Base-by-base conservation (phyloP, 1,284 basidiomycete genomes). In the Prillingera fragicola region DNA sequence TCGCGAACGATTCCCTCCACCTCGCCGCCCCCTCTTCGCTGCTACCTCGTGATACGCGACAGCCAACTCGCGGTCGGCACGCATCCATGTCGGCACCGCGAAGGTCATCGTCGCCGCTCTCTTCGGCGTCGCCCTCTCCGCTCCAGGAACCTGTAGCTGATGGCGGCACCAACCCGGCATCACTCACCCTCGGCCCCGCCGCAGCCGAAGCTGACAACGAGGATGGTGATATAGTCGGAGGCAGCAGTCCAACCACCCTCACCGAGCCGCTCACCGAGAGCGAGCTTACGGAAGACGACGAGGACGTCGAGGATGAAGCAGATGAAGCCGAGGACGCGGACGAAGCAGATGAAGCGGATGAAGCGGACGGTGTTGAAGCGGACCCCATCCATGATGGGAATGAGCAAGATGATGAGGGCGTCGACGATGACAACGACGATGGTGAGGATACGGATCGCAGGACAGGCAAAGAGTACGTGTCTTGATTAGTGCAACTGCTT, bases 201-300 rank as follows among this genome's bases (percentile, higher is more conserved):
- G 43, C 40, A 13, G 38, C 25, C 3, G 17, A 36, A 2, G 17
- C 27, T 9, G 14, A 10, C 10, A 36, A 41, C 22, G 42, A 45
- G 2, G 46, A 52, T 1, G 37, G 37, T 13, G 51, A 45, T 32
- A 38, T 52, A 19, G 19, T 52, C 7, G 51, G 51, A 17, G 45
- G 52, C 18, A 54, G 52, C 37, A 50, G 48, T 25, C 52, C 52
- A n/a, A 54, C 52, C 13, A 54, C 52, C 1, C 33, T 50, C 23
- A 54, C 52, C 3, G 48, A 50, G 25, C 45, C 52, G 4, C 41
- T 54, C 22, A 54, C 48, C 2, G 52, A 54, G n/a, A 54, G 52
- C 38, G 52, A 54, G 39, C 45, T 60, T 29, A 60, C 57, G 3
- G 57, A 59, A 22, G 55, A 55, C 13, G 52, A 52, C 15, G 55